Evolutionary conservation across 2,329 filamentous ascomycete species (phyloP).

Genomic region (Dothistroma pini): DNA sequence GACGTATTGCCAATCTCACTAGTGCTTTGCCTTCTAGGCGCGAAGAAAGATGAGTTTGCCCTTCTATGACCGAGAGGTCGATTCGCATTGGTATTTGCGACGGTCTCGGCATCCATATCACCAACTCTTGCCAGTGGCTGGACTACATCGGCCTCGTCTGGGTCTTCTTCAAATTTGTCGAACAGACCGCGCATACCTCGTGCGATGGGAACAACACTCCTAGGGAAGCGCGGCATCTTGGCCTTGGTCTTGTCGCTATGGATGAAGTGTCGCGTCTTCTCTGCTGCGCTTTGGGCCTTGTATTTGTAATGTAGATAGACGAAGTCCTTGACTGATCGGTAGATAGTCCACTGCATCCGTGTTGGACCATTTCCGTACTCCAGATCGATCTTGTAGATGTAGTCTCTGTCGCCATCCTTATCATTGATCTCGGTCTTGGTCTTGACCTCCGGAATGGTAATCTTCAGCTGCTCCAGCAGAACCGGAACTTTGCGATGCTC

Average conservation of each 20-base stretch:
- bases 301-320: constrained; percentile 91
- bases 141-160: constrained; percentile 51
- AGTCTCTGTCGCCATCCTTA: constrained; percentile 62
- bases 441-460: constrained; percentile 76
- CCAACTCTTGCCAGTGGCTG: constrained; percentile 37
- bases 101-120: constrained; percentile 3
- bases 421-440: constrained; percentile 63
- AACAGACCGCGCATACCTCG: constrained; percentile 60
- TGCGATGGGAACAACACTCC: constrained; percentile 84
- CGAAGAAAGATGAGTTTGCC: constrained; percentile 54
- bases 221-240: constrained; percentile 86
- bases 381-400: constrained; percentile 84
- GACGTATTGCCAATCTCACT: constrained; percentile 37
- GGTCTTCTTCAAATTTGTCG: constrained; percentile 68
- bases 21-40: constrained; percentile 57
- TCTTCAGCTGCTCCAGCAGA: constrained; percentile 87
- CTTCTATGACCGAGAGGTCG: constrained; percentile 42
- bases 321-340: constrained; percentile 83
- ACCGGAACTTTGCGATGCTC: constrained; percentile 94
- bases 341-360: constrained; percentile 93
- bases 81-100: constrained; percentile 32
- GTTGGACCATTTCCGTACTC: constrained; percentile 96
- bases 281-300: constrained; percentile 78
- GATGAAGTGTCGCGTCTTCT: constrained; percentile 71
- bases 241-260: constrained; percentile 62